Conservation (phyloP, 164 flowering plant genomes). For the Stephania yunnanensis region DNA sequence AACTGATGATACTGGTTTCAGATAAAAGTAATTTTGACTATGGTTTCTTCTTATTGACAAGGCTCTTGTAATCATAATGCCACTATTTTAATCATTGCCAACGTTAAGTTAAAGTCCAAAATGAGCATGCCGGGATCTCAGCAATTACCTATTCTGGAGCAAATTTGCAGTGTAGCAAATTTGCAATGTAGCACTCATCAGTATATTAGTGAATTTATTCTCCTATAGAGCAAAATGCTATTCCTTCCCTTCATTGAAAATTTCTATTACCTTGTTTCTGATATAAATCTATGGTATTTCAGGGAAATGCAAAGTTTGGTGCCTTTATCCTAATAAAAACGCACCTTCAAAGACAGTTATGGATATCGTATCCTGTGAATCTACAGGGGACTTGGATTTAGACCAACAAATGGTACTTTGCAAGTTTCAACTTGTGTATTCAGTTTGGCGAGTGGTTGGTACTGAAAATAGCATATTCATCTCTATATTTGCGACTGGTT, state of each 20-base stretch:
- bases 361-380: constrained; percentile 32
- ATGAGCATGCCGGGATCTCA: background rate
- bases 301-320: constrained; percentile 81
- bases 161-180: no score
- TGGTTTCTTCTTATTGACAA: background rate
- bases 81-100: background rate
- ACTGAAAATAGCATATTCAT: background rate
- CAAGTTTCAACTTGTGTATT: background rate
- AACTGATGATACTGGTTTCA: background rate
- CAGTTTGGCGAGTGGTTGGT: background rate
- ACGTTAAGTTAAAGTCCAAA: background rate
- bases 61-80: background rate
- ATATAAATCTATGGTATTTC: constrained; percentile 16
- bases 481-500: no score
- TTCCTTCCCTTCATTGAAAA: background rate
- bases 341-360: constrained; percentile 50
- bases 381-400: constrained; percentile 22
- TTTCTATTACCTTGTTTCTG: background rate
- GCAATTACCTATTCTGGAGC: background rate
- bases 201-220: background rate
- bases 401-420: constrained; percentile 27
- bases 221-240: no score
- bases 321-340: constrained; percentile 84
- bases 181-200: background rate
- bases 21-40: background rate